Evolutionary conservation across 2,329 filamentous ascomycete species (phyloP).

Genomic region (Exserohilum turcica): DNA sequence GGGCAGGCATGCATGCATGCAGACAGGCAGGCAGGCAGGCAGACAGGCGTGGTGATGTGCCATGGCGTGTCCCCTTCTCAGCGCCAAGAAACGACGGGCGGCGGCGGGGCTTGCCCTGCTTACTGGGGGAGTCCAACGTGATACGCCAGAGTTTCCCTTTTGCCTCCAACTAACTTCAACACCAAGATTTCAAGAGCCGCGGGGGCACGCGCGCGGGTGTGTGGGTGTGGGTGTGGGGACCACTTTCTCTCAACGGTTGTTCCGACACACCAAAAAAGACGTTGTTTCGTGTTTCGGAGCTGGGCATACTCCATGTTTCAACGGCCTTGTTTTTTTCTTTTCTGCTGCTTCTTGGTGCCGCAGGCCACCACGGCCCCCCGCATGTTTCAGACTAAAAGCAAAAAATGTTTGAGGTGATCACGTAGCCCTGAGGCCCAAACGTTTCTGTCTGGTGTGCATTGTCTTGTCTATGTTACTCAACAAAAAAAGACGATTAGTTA

Average conservation of each 20-base stretch:
- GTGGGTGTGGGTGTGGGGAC: too few relatives aligned
- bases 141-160: neutral
- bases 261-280: too few relatives aligned
- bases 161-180: neutral
- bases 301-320: neutral
- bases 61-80: constrained; percentile 30
- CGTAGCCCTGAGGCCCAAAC: neutral
- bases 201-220: too few relatives aligned
- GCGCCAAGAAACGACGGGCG: constrained; percentile 26
- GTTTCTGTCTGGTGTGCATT: neutral
- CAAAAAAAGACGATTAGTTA: too few relatives aligned
- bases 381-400: neutral
- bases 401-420: neutral
- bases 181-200: neutral
- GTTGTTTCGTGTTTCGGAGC: neutral
- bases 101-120: constrained; percentile 32
- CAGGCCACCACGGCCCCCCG: too few relatives aligned
- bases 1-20: constrained; percentile 17
- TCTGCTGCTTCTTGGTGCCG: too few relatives aligned
- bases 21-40: too few relatives aligned
- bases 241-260: too few relatives aligned
- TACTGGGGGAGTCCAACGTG: too few relatives aligned
- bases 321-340: too few relatives aligned
- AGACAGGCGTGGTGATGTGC: constrained; percentile 21
- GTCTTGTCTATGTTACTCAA: neutral